These are phyloP conservation scores for Clathrus columnatus DNA, from an alignment of 768 basidiomycete species.

Conservation along the genomic window DNA sequence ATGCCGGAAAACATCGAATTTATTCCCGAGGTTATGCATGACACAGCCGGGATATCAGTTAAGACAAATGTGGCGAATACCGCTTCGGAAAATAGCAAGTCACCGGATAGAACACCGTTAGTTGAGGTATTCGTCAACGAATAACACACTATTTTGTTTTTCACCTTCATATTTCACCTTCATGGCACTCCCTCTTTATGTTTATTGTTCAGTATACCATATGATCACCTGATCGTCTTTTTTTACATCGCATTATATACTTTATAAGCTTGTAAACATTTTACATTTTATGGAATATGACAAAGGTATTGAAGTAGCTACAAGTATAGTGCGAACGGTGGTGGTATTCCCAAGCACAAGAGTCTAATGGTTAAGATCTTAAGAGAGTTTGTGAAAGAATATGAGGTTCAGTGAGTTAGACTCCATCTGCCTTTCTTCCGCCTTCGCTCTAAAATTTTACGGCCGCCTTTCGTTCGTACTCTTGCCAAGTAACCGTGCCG, in stretches of 20 bases:
- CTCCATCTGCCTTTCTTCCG: constrained; percentile 69
- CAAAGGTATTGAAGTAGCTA: background rate
- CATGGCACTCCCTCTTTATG: background rate
- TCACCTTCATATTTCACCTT: background rate
- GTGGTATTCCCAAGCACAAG: background rate
- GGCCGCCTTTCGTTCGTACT: constrained; percentile 57
- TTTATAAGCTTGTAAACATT: background rate
- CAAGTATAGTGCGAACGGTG: background rate
- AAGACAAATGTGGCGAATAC: background rate
- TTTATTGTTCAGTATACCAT: too few relatives aligned
- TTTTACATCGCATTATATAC: background rate
- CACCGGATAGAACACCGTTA: background rate
- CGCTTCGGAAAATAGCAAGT: background rate
- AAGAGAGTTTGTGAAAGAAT: background rate
- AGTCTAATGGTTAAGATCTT: background rate
- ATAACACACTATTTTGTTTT: background rate
- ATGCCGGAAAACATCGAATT: constrained; percentile 7
- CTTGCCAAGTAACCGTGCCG: constrained; percentile 86
- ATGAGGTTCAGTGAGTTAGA: constrained; percentile 58
- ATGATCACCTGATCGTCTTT: too few relatives aligned
- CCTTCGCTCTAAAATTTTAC: constrained; percentile 63
- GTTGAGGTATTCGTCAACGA: constrained; percentile 3
- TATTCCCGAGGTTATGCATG: background rate
- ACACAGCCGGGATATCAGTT: background rate
- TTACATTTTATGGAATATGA: background rate